Evolutionary conservation across 108 stramenopile genomes (phyloP).

Genomic region (Thalassiosira profunda): DNA sequence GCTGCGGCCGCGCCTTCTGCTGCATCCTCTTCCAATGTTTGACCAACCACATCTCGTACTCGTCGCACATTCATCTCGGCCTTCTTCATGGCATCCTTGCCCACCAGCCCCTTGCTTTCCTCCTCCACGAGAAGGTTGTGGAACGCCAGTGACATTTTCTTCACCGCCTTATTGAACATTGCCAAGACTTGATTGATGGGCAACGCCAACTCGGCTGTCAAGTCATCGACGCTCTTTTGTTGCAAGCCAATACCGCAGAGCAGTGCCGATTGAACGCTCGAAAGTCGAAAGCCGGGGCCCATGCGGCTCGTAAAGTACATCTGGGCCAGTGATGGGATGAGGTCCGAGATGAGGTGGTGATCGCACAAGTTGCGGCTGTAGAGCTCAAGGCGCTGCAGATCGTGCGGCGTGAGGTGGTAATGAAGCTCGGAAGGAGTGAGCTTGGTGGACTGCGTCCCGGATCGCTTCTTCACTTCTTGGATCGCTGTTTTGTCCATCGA

Average conservation of each 20-base stretch:
- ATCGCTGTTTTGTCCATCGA: conserved; percentile 44
- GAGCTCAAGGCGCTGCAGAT: conserved; percentile 95
- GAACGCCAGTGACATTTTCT: conserved; percentile 89
- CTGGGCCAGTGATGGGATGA: conserved; percentile 87
- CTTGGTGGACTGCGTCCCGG: conserved; percentile 50
- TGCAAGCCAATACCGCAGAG: conserved; percentile 93
- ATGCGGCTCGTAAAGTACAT: conserved; percentile 94
- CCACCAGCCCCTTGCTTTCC: conserved; percentile 69
- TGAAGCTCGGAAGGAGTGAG: conserved; percentile 82
- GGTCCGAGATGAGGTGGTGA: conserved; percentile 97
- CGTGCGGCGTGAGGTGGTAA: conserved; percentile 91
- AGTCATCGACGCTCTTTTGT: conserved; percentile 77
- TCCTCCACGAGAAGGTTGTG: conserved; percentile 78
- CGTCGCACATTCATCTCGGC: conserved; percentile 50
- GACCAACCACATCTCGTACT: conserved; percentile 69
- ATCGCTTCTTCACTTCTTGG: conserved; percentile 47
- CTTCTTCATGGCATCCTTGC: conserved; percentile 67
- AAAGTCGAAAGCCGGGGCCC: conserved; percentile 74
- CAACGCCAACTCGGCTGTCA: conserved; percentile 85
- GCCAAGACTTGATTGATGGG: conserved; percentile 94
- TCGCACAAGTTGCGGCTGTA: conserved; percentile 99
- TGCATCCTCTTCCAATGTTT: conserved; percentile 88
- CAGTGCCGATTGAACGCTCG: conserved; percentile 91
- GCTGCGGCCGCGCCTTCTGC: conserved; percentile 69
- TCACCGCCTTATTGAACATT: conserved; percentile 97